A percentile compares a stretch with the other conserved stretches of the same genome.
Evolutionary conservation across 148 eudicot species (phyloP).

Genomic region (Camellia japonica): DNA sequence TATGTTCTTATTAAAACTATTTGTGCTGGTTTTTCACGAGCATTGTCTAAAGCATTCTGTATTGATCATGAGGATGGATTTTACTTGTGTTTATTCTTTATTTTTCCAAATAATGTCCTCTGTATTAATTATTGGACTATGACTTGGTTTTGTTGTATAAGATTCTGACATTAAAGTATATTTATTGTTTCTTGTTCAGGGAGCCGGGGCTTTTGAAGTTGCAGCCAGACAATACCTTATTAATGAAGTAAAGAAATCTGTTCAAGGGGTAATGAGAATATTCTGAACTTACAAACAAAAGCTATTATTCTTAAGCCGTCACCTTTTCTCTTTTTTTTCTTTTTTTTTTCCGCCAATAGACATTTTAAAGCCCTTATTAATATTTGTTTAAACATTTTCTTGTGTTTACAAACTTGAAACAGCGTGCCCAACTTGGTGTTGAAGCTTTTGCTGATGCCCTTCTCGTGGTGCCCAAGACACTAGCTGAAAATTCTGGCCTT

Average conservation of each 20-base stretch:
- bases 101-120: neutral
- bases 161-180: neutral
- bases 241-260: constrained; percentile 90
- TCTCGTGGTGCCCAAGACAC: constrained; percentile 86
- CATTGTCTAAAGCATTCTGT: too few relatives aligned
- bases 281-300: neutral
- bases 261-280: constrained; percentile 67
- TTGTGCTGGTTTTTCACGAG: too few relatives aligned
- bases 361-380: neutral
- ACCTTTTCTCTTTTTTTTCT: too few relatives aligned
- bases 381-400: neutral
- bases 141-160: neutral
- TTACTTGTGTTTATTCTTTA: too few relatives aligned
- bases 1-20: neutral
- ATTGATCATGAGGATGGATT: too few relatives aligned
- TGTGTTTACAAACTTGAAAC: constrained; percentile 19
- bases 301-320: neutral
- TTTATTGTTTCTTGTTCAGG: constrained; percentile 42
- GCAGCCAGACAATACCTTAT: constrained; percentile 89
- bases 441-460: constrained; percentile 97
- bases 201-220: constrained; percentile 99
- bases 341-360: neutral
- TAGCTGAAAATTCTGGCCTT: constrained; percentile 92
- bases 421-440: constrained; percentile 96
- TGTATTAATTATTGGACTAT: neutral